Conservation (phyloP, 495 filamentous ascomycete species). For the Penicillium cosmopolitanum region DNA sequence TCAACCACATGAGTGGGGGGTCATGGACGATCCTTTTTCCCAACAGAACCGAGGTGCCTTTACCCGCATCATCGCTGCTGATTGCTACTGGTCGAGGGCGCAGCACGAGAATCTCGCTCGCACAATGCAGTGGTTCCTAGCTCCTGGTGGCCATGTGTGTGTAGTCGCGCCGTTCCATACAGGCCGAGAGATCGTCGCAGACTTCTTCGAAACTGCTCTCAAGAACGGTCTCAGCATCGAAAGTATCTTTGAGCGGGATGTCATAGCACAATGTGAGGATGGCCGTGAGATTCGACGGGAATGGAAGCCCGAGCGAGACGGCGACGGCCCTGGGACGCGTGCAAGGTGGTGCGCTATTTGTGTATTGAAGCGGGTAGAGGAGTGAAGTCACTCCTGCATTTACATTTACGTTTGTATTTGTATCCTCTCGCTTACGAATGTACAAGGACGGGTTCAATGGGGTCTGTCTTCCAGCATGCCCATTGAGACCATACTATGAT, state of each 20-base stretch:
- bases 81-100: constrained; percentile 84
- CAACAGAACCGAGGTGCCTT: constrained; percentile 52
- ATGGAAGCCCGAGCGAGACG: constrained; percentile 59
- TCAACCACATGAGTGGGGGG: constrained; percentile 76
- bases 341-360: constrained; percentile 81
- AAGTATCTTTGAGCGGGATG: constrained; percentile 74
- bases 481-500: background rate
- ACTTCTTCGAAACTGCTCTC: constrained; percentile 69
- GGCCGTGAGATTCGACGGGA: constrained; percentile 55
- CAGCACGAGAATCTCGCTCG: constrained; percentile 73
- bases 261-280: constrained; percentile 60
- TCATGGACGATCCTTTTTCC: constrained; percentile 58
- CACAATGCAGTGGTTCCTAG: constrained; percentile 76
- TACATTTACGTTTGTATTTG: background rate
- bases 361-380: constrained; percentile 51
- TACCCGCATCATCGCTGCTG: constrained; percentile 74
- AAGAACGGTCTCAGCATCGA: constrained; percentile 67
- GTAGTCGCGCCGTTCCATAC: constrained; percentile 85
- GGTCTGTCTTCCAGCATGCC: background rate
- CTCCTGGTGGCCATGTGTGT: constrained; percentile 59
- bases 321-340: constrained; percentile 67
- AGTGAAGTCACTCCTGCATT: background rate
- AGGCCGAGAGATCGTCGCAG: constrained; percentile 68
- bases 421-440: background rate
- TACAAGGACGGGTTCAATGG: background rate